phyloP scores from a whole-genome alignment of 495 filamentous ascomycete species.

The Alectoria sarmentosa region DNA sequence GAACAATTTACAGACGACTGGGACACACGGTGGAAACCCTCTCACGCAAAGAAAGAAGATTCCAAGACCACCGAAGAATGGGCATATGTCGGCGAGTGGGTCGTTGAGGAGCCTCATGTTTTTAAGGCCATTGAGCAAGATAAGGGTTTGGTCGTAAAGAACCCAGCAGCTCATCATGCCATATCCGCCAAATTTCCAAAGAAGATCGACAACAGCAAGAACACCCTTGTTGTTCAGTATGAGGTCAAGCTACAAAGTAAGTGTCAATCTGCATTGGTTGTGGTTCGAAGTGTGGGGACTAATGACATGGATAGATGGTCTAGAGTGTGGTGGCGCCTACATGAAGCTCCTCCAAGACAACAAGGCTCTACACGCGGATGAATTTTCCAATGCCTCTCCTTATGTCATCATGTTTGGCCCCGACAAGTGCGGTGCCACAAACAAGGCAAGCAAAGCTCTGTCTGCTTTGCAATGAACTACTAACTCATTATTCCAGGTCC shows the following conservation, averaged over 20 bases:
- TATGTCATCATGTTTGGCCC: constrained; percentile 99
- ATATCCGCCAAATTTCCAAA: constrained; percentile 98
- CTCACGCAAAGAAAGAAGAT: constrained; percentile 93
- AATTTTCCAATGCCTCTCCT: constrained; percentile 95
- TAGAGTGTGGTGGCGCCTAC: constrained; percentile 98
- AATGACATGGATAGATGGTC: constrained; percentile 54
- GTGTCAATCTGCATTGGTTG: constrained; percentile 26
- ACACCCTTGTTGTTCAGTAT: constrained; percentile 95
- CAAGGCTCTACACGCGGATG: constrained; percentile 91
- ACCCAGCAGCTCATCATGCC: constrained; percentile 93
- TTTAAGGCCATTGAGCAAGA: constrained; percentile 94
- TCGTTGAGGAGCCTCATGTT: constrained; percentile 89
- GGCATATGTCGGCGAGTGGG: constrained; percentile 96
- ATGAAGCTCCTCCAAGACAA: constrained; percentile 98
- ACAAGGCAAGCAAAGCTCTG: constrained; percentile 57
- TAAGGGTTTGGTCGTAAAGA: constrained; percentile 96
- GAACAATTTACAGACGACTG: constrained; percentile 98
- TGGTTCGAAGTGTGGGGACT: constrained; percentile 16
- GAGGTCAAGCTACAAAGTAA: constrained; percentile 98
- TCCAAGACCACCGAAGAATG: constrained; percentile 85
- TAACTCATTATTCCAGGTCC: constrained; percentile 51
- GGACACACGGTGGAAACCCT: constrained; percentile 85
- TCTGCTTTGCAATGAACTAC: not conserved
- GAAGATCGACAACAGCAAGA: constrained; percentile 93
- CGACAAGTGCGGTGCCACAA: constrained; percentile 98